Conservation (phyloP, 1,284 basidiomycete genomes). For the Pseudozyma thailandica region DNA sequence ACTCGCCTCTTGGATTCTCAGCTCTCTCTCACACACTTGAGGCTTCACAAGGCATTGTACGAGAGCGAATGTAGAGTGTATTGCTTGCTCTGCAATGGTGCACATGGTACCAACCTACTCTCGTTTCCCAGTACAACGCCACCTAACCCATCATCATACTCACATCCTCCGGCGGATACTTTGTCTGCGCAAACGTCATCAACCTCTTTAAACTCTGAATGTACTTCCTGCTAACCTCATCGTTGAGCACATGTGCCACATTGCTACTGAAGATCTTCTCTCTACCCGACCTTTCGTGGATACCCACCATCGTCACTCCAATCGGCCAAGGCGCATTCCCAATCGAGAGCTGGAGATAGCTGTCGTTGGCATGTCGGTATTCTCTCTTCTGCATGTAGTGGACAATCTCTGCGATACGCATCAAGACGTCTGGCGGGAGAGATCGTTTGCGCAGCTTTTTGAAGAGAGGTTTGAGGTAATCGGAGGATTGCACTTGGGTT, state of each 20-base stretch:
- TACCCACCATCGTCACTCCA: conserved; percentile 98
- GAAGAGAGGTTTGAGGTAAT: conserved; percentile 97
- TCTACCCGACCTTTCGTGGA: conserved; percentile 94
- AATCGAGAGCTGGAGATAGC: conserved; percentile 94
- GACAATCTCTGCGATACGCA: conserved; percentile 91
- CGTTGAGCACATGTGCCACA: conserved; percentile 96
- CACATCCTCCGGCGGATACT: conserved; percentile 53
- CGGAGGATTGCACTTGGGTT: conserved; percentile 92
- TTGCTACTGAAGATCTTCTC: conserved; percentile 97
- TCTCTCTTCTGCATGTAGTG: conserved; percentile 94
- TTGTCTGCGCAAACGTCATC: conserved; percentile 69
- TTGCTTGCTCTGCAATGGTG: no score
- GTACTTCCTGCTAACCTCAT: conserved; percentile 98
- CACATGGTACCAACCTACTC: not conserved
- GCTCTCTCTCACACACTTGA: no score
- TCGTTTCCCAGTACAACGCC: no score
- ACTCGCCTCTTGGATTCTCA: no score
- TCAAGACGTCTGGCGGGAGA: conserved; percentile 84
- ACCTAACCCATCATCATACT: conserved; percentile 61
- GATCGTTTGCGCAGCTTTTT: conserved; percentile 85
- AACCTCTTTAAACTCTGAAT: conserved; percentile 93
- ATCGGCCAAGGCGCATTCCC: conserved; percentile 99
- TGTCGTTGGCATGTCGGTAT: conserved; percentile 94
- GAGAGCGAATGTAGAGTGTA: no score
- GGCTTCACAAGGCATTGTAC: no score